Evolutionary conservation across 768 basidiomycete species (phyloP).

Genomic region (Lentinus brumalis): DNA sequence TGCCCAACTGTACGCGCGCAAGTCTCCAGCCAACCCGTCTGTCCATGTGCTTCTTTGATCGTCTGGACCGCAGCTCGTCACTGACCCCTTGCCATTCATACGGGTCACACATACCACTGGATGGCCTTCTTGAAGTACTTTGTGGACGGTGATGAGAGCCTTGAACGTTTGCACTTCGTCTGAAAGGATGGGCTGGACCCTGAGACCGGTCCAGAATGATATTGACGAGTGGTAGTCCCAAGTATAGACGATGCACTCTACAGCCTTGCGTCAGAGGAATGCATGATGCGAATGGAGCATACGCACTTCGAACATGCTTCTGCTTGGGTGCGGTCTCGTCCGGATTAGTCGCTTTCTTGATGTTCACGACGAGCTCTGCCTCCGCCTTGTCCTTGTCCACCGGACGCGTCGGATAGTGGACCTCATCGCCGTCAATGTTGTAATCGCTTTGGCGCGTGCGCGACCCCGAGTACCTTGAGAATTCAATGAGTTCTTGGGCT

Average conservation of each 20-base stretch:
- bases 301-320: conserved; percentile 97
- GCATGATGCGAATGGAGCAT: neutral
- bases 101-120: conserved; percentile 63
- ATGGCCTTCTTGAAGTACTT: conserved; percentile 97
- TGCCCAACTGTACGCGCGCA: conserved; percentile 86
- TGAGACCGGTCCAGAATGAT: conserved; percentile 96
- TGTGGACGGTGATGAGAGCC: conserved; percentile 95
- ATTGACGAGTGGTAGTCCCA: conserved; percentile 99
- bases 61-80: conserved; percentile 52
- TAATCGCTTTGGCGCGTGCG: conserved; percentile 39
- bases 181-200: conserved; percentile 94
- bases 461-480: conserved; percentile 23
- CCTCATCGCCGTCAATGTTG: conserved; percentile 76
- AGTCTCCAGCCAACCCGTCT: conserved; percentile 98
- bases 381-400: conserved; percentile 99
- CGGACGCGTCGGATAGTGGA: conserved; percentile 94
- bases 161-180: conserved; percentile 99
- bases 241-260: conserved; percentile 98
- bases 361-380: conserved; percentile 88
- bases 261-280: neutral
- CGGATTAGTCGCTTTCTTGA: conserved; percentile 96
- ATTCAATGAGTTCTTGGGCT: neutral
- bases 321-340: conserved; percentile 98
- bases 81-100: conserved; percentile 1
- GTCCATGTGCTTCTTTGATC: conserved; percentile 94